These are phyloP conservation scores for Fagopyrum tataricum DNA, from an alignment of 148 eudicot species.

Conservation along the genomic window DNA sequence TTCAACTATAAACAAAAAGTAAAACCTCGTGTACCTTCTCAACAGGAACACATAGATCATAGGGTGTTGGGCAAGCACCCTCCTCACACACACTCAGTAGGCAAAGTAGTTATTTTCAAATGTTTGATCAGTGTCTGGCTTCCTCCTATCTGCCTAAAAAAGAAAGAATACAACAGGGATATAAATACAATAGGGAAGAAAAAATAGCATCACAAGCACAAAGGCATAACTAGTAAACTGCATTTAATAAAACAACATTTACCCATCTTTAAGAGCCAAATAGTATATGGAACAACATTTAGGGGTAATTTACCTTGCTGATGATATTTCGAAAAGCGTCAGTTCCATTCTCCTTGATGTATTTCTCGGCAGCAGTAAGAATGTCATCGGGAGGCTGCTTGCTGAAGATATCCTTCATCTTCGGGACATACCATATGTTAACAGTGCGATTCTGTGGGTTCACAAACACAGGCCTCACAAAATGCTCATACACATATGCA, in stretches of 20 bases:
- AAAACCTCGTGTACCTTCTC: not conserved
- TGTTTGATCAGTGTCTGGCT: not conserved
- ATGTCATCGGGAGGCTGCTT: constrained; percentile 34
- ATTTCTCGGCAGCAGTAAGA: constrained; percentile 69
- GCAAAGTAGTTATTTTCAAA: constrained; percentile 4
- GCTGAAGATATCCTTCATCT: constrained; percentile 45
- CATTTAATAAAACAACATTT: not conserved
- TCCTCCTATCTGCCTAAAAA: constrained; percentile 6
- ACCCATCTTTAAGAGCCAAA: not conserved
- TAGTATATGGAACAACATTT: not conserved
- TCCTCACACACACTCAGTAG: not conserved
- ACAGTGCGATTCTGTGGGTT: constrained; percentile 36
- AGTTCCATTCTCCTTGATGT: constrained; percentile 63
- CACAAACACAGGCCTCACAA: constrained; percentile 59
- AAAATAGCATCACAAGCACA: not conserved
- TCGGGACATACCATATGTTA: constrained; percentile 65
- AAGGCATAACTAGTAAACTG: not conserved
- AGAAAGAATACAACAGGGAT: not conserved
- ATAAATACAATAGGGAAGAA: not conserved
- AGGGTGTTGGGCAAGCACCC: not conserved
- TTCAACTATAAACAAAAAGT: constrained; percentile 4
- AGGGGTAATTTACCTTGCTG: constrained; percentile 30
- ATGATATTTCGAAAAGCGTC: constrained; percentile 58
- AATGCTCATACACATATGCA: constrained; percentile 82
- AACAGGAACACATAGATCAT: not conserved